Evolutionary conservation across 306 rosid genomes (phyloP), one percentile per base, ranked within the genome.

Genomic region (Senna siamea): DNA sequence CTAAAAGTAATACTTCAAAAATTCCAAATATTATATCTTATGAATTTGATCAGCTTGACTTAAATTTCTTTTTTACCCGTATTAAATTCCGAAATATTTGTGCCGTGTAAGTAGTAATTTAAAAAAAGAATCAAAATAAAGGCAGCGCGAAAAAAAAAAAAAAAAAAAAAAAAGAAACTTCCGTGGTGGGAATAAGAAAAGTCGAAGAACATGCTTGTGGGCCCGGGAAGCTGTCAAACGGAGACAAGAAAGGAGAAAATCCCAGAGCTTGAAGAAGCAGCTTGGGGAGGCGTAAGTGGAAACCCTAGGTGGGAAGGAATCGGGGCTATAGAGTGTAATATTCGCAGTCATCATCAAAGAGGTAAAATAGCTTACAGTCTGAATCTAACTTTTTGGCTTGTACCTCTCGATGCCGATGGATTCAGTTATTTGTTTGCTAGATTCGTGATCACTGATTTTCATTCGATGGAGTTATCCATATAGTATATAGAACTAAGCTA

Each of bases 301-400:
- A 68, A 68, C 73, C 72, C 73, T 50, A 68, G n/a, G 26, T 13
- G 32, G 46, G n/a, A 30, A 50, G 57, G 5, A 48, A 67, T 48
- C 72, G 6, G 6, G 22, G 41, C 44, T 2, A 9, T 9, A 17
- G 48, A 32, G 19, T 51, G 6, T 50, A 32, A 13, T 18, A 6
- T 19, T 14, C 17, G 2, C 18, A 10, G 5, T 18, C n/a, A 51
- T 32, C 73, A 30, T 18, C 73, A 7, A 12, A 50, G 47, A 26
- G 73, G 60, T 68, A 68, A 12, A 9, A 4, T 17, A 19, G 12
- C n/a, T 50, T 32, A 20, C 30, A 9, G n/a, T 18, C 30, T 37
- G 48, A 20, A 61, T 50, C 34, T 18, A 17, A 32, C 43, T 37
- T 15, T 15, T 38, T 14, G 1, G 18, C 46, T 38, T 69, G 14